phyloP scores from a whole-genome alignment of 441 rosid species.

The Manihot esculenta region DNA sequence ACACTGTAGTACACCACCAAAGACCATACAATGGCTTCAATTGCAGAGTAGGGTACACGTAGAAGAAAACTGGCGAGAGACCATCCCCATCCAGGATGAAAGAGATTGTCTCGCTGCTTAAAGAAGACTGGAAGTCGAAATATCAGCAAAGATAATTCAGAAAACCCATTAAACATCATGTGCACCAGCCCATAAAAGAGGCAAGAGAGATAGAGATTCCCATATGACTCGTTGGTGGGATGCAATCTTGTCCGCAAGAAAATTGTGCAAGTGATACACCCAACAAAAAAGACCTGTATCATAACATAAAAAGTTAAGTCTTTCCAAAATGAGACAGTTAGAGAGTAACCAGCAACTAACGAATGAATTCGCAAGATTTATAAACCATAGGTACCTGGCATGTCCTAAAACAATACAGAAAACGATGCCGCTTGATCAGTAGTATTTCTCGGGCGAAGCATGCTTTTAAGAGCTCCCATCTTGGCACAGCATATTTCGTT shows the following conservation, averaged over 20 bases:
- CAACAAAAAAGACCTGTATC: conserved; percentile 76
- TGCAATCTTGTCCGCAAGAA: conserved; percentile 78
- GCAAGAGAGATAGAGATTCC: conserved; percentile 71
- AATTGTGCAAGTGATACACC: conserved; percentile 75
- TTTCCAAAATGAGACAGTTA: neutral
- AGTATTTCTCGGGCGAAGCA: conserved; percentile 70
- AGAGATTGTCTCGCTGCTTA: conserved; percentile 87
- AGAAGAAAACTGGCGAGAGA: conserved; percentile 70
- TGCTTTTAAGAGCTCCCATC: conserved; percentile 66
- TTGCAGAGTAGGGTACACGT: conserved; percentile 79
- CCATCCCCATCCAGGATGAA: conserved; percentile 98
- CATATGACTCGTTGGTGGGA: conserved; percentile 69
- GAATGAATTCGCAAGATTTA: neutral
- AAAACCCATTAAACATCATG: conserved; percentile 89
- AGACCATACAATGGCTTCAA: conserved; percentile 90
- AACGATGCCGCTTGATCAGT: conserved; percentile 64
- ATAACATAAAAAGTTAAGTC: conserved; percentile 9
- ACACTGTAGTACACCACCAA: conserved; percentile 77
- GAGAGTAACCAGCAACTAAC: neutral
- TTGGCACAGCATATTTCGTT: conserved; percentile 65
- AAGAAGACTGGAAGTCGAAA: conserved; percentile 84
- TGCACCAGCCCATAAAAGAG: conserved; percentile 85
- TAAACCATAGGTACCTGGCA: conserved; percentile 50
- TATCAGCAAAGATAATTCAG: conserved; percentile 80
- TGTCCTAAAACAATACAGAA: conserved; percentile 82